Percentiles rank a stretch among this genome's conserved stretches.
Conservation (phyloP, 2,329 filamentous ascomycete genomes). For the Monosporascus sp. region DNA sequence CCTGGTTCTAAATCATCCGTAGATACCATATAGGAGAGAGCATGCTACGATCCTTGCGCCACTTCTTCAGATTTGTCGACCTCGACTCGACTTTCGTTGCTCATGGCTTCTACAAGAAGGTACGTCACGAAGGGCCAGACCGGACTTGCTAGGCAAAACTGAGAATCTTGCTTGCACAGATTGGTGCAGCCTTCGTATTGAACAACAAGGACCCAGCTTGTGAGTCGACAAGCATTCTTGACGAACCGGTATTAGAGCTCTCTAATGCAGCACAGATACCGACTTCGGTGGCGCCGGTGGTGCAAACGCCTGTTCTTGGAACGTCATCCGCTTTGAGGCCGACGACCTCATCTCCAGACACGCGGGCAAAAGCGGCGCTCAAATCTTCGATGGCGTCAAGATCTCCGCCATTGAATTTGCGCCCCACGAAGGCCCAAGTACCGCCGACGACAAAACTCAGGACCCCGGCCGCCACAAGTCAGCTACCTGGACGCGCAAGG, state of each 20-base stretch:
- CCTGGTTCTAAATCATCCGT: too few relatives aligned
- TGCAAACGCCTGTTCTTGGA: slow-evolving; percentile 36
- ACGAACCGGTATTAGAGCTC: too few relatives aligned
- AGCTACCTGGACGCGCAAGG: slow-evolving; percentile 27
- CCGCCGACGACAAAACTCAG: too few relatives aligned
- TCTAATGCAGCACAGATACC: slow-evolving; percentile 25
- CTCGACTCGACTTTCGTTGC: slow-evolving; percentile 30
- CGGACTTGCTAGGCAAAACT: too few relatives aligned
- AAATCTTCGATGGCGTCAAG: slow-evolving; percentile 35
- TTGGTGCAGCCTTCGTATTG: slow-evolving; percentile 31
- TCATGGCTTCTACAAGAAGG: slow-evolving; percentile 38
- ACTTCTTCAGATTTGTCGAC: slow-evolving; percentile 39
- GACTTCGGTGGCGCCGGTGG: slow-evolving; percentile 38
- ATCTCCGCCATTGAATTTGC: slow-evolving; percentile 29
- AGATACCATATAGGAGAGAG: slow-evolving; percentile 36
- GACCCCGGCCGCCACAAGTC: slow-evolving; percentile 19
- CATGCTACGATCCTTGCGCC: slow-evolving; percentile 33
- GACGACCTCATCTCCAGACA: slow-evolving; percentile 41
- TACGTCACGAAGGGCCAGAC: slow-evolving; percentile 1
- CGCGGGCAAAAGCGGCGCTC: slow-evolving; percentile 33
- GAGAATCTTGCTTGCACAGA: slow-evolving; percentile 10
- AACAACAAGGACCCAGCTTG: too few relatives aligned
- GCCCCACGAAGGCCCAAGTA: too few relatives aligned
- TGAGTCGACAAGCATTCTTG: too few relatives aligned
- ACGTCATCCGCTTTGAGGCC: slow-evolving; percentile 40